phyloP scores from a whole-genome alignment of 768 basidiomycete genomes.

The Gymnopilus junonius region DNA sequence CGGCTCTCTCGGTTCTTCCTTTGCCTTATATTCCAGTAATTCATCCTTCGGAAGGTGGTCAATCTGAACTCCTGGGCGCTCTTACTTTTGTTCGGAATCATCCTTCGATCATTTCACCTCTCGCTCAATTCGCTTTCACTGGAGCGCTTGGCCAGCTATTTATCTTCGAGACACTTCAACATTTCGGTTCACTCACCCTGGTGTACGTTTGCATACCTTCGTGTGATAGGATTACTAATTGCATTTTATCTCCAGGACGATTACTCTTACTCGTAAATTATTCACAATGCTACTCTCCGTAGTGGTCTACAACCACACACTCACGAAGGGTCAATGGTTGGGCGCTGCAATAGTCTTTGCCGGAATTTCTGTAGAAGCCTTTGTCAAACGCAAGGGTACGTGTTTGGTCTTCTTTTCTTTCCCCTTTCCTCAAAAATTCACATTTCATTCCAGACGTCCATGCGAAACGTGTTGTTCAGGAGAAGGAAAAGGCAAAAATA shows the following conservation, averaged over 20 bases:
- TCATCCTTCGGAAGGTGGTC: slow-evolving; percentile 64
- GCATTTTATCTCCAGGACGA: slow-evolving; percentile 58
- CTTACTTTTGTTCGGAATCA: slow-evolving; percentile 78
- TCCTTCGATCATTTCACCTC: slow-evolving; percentile 71
- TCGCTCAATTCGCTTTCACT: slow-evolving; percentile 84
- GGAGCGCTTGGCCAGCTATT: slow-evolving; percentile 96
- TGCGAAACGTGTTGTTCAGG: slow-evolving; percentile 76
- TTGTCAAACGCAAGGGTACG: slow-evolving; percentile 85
- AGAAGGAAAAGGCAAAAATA: slow-evolving; percentile 84
- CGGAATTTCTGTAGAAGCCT: slow-evolving; percentile 95
- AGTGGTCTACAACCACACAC: slow-evolving; percentile 84
- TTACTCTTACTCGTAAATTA: slow-evolving; percentile 95
- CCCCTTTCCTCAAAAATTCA: neutral
- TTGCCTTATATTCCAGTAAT: slow-evolving; percentile 84
- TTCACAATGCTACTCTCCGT: slow-evolving; percentile 98
- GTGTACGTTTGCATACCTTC: slow-evolving; percentile 52
- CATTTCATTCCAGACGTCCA: slow-evolving; percentile 62
- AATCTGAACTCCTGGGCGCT: slow-evolving; percentile 68
- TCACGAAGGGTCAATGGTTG: slow-evolving; percentile 87
- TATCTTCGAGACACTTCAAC: slow-evolving; percentile 94
- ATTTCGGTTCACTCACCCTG: slow-evolving; percentile 88
- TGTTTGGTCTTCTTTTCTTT: slow-evolving; percentile 18
- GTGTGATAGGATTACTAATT: slow-evolving; percentile 8
- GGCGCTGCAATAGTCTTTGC: slow-evolving; percentile 93
- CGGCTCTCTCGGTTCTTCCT: slow-evolving; percentile 71